These are phyloP conservation scores for Lasiosphaeria hispida DNA, from an alignment of 495 filamentous ascomycete species.

Conservation along the genomic window DNA sequence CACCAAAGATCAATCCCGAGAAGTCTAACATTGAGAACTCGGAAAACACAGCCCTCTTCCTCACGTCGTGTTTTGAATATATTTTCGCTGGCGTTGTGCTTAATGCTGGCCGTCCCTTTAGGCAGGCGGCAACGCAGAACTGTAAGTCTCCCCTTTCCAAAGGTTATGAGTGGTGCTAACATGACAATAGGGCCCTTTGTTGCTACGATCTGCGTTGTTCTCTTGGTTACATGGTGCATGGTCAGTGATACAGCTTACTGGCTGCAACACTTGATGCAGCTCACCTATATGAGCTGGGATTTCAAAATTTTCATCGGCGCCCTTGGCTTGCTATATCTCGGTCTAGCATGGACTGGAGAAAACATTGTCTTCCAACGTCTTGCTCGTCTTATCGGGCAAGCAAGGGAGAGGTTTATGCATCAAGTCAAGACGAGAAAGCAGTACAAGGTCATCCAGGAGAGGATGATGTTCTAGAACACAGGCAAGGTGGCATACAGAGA, in stretches of 20 bases:
- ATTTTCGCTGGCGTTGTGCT: conserved; percentile 83
- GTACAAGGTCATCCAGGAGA: conserved; percentile 78
- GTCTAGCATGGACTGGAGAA: conserved; percentile 67
- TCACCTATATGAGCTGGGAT: conserved; percentile 66
- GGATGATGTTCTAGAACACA: conserved; percentile 54
- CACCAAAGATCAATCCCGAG: conserved; percentile 69
- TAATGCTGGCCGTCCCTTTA: conserved; percentile 84
- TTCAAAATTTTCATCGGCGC: conserved; percentile 72
- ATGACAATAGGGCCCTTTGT: conserved; percentile 70
- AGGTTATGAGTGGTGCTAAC: neutral
- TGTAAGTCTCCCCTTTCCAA: conserved; percentile 46
- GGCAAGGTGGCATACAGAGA: neutral
- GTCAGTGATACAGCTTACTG: conserved; percentile 66
- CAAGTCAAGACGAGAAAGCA: conserved; percentile 72
- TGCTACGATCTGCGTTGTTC: conserved; percentile 64
- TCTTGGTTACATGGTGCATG: conserved; percentile 71
- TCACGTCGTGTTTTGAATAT: conserved; percentile 92
- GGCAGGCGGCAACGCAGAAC: conserved; percentile 77
- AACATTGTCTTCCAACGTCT: conserved; percentile 64
- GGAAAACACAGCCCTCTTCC: conserved; percentile 85
- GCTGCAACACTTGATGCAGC: conserved; percentile 74
- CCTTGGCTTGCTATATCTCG: conserved; percentile 66
- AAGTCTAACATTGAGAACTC: conserved; percentile 85
- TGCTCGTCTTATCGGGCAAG: conserved; percentile 62
- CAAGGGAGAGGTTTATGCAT: conserved; percentile 32